Base-by-base conservation (phyloP, 1,284 basidiomycete genomes). In the Ganoderma lucidum region DNA sequence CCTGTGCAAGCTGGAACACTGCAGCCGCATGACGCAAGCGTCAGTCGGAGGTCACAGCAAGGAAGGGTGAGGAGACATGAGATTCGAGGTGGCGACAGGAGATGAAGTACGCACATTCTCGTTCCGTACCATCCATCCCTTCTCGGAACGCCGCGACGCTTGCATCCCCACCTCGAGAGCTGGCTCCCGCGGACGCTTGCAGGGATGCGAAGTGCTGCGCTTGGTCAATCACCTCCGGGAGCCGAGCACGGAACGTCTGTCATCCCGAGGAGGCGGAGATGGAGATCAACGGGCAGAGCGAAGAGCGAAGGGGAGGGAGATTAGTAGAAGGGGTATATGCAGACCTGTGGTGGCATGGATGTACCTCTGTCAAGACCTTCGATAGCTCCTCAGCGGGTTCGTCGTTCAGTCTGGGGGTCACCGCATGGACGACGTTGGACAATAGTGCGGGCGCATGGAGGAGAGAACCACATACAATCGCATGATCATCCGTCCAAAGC, bases 1-100 rank as follows among this genome's bases (percentile, higher is more conserved):
- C 93, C 77, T 96, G 95, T 8, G 94, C 95, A 63, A 95, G 81
- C 19, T 87, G 82, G 79, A 96, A 97, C 69, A 97, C 95, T 97
- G 72, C 19, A 39, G 15, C 45, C 30, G 14, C 3, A 10, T 51
- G 35, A 61, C 15, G 30, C 14, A 59, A 35, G 39, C 39, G 5
- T 35, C 41, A 61, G 39, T 60, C 62, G 63, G 30, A 19, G 55
- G 6, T 51, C 59, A 23, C 62, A 28, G n/a, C 65, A 19, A 51
- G 66, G n/a, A 23, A 41, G 64, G 23, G 15, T 8, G 32, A n/a
- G 23, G 62, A 67, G 42, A 17, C 63, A n/a, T 3, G 35, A 55
- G 8, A 15, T 15, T n/a, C n/a, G 35, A 8, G 55, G 32, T 17
- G 28, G n/a, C 8, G 44, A 66, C 10, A 28, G 23, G 39, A 28